Percentiles rank a stretch among this genome's conserved stretches.
Evolutionary conservation across 2,329 filamentous ascomycete genomes (phyloP).

Genomic region (Arthrobotrys sphaeroides): DNA sequence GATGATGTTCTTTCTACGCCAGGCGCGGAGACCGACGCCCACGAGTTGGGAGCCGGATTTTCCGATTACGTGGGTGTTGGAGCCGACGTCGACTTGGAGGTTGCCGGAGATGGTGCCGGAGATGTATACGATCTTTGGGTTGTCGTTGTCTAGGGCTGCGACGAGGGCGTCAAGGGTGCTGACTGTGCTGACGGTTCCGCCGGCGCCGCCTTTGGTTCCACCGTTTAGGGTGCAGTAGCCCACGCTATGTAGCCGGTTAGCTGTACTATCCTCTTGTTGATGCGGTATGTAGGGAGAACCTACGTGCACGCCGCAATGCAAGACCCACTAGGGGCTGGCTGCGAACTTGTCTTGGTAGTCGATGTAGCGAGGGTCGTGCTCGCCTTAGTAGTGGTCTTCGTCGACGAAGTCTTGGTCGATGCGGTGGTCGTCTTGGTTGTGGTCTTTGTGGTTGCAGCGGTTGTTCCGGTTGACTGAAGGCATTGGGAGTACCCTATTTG

Average conservation of each 20-base stretch:
- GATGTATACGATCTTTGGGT: slow-evolving; percentile 63
- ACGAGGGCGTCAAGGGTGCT: slow-evolving; percentile 63
- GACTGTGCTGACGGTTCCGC: slow-evolving; percentile 65
- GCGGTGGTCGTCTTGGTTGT: slow-evolving; percentile 31
- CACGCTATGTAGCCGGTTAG: slow-evolving; percentile 2
- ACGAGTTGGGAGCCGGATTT: slow-evolving; percentile 59
- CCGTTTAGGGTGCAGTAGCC: slow-evolving; percentile 54
- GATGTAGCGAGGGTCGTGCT: slow-evolving; percentile 32
- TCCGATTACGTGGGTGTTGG: slow-evolving; percentile 67
- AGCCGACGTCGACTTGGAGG: slow-evolving; percentile 63
- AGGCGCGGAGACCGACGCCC: slow-evolving; percentile 67
- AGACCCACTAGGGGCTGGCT: neutral
- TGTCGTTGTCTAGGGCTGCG: slow-evolving; percentile 61
- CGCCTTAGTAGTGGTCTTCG: slow-evolving; percentile 19
- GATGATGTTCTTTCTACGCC: slow-evolving; percentile 69
- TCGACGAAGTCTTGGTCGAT: slow-evolving; percentile 24
- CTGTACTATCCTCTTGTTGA: neutral
- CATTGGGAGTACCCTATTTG: slow-evolving; percentile 42
- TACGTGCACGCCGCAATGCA: slow-evolving; percentile 17
- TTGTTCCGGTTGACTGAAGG: slow-evolving; percentile 38
- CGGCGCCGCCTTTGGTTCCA: slow-evolving; percentile 62
- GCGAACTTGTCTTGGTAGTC: slow-evolving; percentile 20
- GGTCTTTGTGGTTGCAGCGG: slow-evolving; percentile 18
- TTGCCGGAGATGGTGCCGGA: slow-evolving; percentile 63
- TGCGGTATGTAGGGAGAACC: neutral